These are phyloP conservation scores for Tuber umbilicatum DNA, from an alignment of 495 filamentous ascomycete species.

Conservation along the genomic window DNA sequence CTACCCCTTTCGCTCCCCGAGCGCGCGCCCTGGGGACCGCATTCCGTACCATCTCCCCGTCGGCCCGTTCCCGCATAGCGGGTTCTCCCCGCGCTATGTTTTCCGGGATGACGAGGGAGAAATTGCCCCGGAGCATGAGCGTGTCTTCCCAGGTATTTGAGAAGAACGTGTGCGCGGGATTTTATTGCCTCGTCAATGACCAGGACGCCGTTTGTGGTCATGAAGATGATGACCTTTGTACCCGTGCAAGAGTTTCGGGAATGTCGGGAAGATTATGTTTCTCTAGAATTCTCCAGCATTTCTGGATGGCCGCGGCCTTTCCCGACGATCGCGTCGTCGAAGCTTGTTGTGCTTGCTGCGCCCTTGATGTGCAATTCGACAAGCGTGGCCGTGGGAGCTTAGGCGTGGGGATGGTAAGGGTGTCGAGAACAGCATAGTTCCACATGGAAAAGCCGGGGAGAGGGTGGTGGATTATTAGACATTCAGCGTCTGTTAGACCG, in stretches of 20 bases:
- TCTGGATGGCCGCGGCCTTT: slow-evolving; percentile 56
- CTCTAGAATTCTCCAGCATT: slow-evolving; percentile 47
- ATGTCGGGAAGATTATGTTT: slow-evolving; percentile 52
- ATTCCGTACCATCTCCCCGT: slow-evolving; percentile 51
- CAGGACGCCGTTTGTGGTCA: no score
- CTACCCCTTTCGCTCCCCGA: not conserved
- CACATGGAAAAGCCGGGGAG: slow-evolving; percentile 42
- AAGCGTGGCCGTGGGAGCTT: slow-evolving; percentile 51
- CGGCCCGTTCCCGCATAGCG: slow-evolving; percentile 40
- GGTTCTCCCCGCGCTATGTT: no score
- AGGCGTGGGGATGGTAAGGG: slow-evolving; percentile 50
- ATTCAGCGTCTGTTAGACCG: slow-evolving; percentile 30
- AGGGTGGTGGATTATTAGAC: slow-evolving; percentile 37
- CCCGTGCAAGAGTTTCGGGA: slow-evolving; percentile 54
- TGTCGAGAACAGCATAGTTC: slow-evolving; percentile 47
- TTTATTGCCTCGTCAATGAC: slow-evolving; percentile 48
- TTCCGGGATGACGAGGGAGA: no score
- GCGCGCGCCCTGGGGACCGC: slow-evolving; percentile 36
- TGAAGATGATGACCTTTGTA: no score
- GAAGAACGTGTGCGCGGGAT: slow-evolving; percentile 45
- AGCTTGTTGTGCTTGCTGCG: slow-evolving; percentile 34
- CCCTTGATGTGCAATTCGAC: slow-evolving; percentile 46
- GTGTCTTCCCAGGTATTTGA: slow-evolving; percentile 45
- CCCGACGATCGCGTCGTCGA: slow-evolving; percentile 48
- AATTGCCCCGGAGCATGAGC: not conserved